These are phyloP conservation scores for Alternaria ethzedia DNA, from an alignment of 2,329 filamentous ascomycete genomes.

Conservation along the genomic window DNA sequence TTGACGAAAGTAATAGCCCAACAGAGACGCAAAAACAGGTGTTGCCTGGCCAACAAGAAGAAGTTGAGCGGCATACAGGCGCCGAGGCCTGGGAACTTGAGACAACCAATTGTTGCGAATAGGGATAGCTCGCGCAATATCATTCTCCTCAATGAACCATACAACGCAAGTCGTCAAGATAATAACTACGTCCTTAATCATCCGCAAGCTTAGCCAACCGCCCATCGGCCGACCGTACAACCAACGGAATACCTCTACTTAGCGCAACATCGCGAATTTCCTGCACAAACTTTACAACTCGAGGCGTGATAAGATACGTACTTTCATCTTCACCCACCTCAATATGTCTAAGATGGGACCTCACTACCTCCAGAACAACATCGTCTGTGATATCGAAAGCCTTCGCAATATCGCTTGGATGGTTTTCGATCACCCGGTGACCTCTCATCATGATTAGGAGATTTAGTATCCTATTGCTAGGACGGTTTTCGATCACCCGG, in stretches of 20 bases:
- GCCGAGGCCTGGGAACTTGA: not conserved
- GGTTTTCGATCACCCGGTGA: no score
- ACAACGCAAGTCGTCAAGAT: not conserved
- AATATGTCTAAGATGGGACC: not conserved
- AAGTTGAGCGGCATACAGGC: not conserved
- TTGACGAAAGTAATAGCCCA: no score
- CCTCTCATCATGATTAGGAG: not conserved
- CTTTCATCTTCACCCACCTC: not conserved
- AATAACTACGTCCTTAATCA: not conserved
- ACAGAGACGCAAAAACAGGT: not conserved
- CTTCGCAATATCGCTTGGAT: no score
- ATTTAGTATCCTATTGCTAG: not conserved
- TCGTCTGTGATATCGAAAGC: not conserved
- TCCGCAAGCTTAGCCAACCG: not conserved
- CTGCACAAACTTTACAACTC: not conserved
- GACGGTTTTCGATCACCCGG: no score
- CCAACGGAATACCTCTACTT: not conserved
- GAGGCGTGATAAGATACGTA: not conserved
- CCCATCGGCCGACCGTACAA: not conserved
- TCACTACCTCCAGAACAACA: no score
- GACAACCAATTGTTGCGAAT: not conserved
- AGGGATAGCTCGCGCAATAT: not conserved
- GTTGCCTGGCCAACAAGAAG: not conserved
- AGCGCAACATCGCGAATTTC: not conserved
- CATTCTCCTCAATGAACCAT: not conserved